Conservation (phyloP, 2,329 filamentous ascomycete genomes). For the Tolypocladium inflatum region DNA sequence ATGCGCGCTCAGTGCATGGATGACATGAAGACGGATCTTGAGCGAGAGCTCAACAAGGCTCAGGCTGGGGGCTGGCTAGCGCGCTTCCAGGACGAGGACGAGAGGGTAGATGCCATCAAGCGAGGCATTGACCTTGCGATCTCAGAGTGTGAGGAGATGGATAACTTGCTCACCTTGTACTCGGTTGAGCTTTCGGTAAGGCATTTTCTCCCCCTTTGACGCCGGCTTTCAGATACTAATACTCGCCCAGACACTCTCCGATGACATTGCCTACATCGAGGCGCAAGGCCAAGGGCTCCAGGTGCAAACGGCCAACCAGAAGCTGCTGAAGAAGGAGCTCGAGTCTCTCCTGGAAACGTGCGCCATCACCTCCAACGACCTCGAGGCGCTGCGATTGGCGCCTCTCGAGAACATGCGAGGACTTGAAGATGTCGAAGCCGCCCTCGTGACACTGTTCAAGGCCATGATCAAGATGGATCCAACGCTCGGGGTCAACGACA, state of each 20-base stretch:
- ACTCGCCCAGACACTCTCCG: constrained; percentile 64
- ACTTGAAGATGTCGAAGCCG: constrained; percentile 66
- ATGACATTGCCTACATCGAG: constrained; percentile 95
- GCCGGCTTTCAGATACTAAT: neutral
- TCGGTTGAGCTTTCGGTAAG: constrained; percentile 85
- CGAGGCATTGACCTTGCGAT: constrained; percentile 82
- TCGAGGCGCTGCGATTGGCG: constrained; percentile 64
- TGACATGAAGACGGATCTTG: constrained; percentile 71
- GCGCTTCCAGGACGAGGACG: constrained; percentile 77
- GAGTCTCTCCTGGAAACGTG: constrained; percentile 84
- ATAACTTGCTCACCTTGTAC: constrained; percentile 88
- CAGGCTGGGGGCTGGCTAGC: constrained; percentile 91
- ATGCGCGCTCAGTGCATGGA: constrained; percentile 69
- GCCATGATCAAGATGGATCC: constrained; percentile 93
- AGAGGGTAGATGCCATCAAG: constrained; percentile 79
- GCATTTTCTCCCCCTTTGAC: constrained; percentile 4
- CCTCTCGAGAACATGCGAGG: constrained; percentile 63
- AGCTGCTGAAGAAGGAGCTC: constrained; percentile 81
- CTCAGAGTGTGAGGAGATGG: constrained; percentile 88
- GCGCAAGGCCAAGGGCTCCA: constrained; percentile 94
- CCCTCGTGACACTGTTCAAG: constrained; percentile 76
- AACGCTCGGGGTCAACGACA: constrained; percentile 49
- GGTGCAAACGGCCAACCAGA: constrained; percentile 95
- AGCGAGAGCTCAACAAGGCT: constrained; percentile 79
- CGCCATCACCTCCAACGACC: constrained; percentile 67